These are phyloP conservation scores for Teratosphaeria pseudoeucalypti DNA, from an alignment of 2,329 filamentous ascomycete genomes.

Conservation along the genomic window DNA sequence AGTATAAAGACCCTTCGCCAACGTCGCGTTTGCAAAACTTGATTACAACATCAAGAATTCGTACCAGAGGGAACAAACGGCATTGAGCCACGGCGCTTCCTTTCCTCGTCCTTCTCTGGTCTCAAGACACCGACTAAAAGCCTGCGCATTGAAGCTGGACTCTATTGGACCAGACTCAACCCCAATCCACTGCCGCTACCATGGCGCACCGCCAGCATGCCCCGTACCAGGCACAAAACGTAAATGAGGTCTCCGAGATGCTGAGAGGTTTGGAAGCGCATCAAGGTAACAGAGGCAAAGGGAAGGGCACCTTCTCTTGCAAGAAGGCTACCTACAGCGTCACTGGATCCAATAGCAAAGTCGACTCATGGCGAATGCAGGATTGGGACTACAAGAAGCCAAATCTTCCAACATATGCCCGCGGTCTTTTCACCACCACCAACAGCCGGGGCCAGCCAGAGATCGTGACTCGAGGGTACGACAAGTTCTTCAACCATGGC, in stretches of 20 bases:
- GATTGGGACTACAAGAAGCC: slow-evolving; percentile 93
- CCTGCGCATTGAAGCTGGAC: background rate
- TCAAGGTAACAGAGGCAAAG: slow-evolving; percentile 31
- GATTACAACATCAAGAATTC: background rate
- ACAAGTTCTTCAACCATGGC: slow-evolving; percentile 95
- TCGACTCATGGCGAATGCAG: slow-evolving; percentile 86
- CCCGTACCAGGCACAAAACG: slow-evolving; percentile 61
- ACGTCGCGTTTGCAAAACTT: background rate
- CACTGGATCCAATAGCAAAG: slow-evolving; percentile 52
- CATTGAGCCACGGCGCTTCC: background rate
- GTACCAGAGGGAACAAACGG: background rate
- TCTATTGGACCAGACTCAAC: background rate
- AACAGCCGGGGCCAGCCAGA: slow-evolving; percentile 56
- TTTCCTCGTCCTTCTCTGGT: too few species aligned
- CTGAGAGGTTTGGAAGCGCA: slow-evolving; percentile 54
- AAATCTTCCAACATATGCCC: slow-evolving; percentile 80
- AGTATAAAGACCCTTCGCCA: background rate
- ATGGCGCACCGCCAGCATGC: slow-evolving; percentile 46
- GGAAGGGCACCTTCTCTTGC: slow-evolving; percentile 55
- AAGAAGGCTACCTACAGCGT: slow-evolving; percentile 74
- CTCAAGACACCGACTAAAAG: too few species aligned
- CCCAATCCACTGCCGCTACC: background rate
- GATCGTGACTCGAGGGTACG: slow-evolving; percentile 83
- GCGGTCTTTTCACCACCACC: slow-evolving; percentile 82
- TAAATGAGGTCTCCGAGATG: slow-evolving; percentile 55